phyloP scores from a whole-genome alignment of 2,329 filamentous ascomycete species.

The Colletotrichum sidae region DNA sequence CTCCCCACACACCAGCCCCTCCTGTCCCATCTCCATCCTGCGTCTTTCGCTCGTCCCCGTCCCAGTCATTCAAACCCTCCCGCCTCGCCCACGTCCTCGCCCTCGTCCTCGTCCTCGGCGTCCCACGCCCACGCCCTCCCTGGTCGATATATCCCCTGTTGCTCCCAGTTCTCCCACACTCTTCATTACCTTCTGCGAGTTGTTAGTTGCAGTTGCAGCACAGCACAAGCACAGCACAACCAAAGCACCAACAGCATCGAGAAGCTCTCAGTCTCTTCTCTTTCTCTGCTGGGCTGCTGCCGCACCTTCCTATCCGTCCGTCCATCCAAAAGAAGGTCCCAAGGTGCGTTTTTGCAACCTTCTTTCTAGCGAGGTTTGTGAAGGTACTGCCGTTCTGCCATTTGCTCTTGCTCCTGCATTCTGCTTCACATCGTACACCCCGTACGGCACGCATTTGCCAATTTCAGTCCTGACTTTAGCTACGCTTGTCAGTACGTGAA shows the following conservation, averaged over 20 bases:
- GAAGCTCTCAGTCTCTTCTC: constrained; percentile 23
- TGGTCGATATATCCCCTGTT: constrained; percentile 37
- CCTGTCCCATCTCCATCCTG: constrained; percentile 23
- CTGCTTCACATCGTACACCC: neutral
- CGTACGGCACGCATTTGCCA: constrained; percentile 15
- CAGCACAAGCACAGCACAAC: too few relatives aligned
- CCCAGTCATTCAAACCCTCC: constrained; percentile 7
- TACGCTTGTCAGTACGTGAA: constrained; percentile 4
- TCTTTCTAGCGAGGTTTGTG: neutral
- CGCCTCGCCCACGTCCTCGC: constrained; percentile 3
- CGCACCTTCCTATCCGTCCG: neutral
- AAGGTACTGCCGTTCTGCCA: neutral
- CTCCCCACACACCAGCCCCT: constrained; percentile 23
- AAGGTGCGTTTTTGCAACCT: constrained; percentile 17
- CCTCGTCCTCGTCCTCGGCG: neutral
- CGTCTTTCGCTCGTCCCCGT: constrained; percentile 16
- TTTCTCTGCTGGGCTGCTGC: constrained; percentile 5
- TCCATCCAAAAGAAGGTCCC: neutral
- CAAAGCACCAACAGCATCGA: constrained; percentile 33
- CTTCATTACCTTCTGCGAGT: constrained; percentile 23
- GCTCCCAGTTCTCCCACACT: constrained; percentile 25
- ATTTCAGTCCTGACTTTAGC: neutral
- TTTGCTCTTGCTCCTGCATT: constrained; percentile 9
- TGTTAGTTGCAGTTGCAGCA: neutral
- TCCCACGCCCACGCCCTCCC: constrained; percentile 29